A percentile compares a stretch with the other conserved stretches of the same genome.
phyloP scores from a whole-genome alignment of 371 early-diverging fungal species.

The Haplosporangium sp. region DNA sequence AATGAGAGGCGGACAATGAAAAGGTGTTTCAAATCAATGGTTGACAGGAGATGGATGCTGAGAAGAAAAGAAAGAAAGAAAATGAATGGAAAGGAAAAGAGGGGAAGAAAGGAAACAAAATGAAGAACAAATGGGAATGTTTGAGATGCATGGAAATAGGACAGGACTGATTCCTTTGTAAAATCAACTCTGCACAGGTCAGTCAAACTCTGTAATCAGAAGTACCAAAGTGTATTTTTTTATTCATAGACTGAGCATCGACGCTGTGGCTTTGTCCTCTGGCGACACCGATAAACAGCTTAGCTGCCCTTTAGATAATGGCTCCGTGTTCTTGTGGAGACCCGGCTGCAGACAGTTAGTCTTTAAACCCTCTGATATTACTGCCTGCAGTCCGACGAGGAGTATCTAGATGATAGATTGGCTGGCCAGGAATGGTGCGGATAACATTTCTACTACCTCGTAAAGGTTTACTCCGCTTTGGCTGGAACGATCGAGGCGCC shows the following conservation, averaged over 20 bases:
- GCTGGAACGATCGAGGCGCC: too few species aligned
- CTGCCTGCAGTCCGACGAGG: not conserved
- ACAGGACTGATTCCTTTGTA: not conserved
- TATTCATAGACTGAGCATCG: constrained; percentile 17
- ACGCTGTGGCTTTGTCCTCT: not conserved
- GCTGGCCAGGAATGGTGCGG: constrained; percentile 13
- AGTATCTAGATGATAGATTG: constrained; percentile 8
- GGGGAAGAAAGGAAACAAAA: constrained; percentile 4
- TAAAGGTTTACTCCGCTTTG: not conserved
- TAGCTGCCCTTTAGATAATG: not conserved
- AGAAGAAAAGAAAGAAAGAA: not conserved
- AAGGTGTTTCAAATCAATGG: too few species aligned
- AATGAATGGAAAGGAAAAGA: not conserved
- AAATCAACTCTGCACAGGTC: not conserved
- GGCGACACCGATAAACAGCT: not conserved
- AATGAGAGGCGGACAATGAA: not conserved
- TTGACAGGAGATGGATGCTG: not conserved
- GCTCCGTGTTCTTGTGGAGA: too few species aligned
- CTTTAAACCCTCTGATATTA: not conserved
- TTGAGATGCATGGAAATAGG: not conserved
- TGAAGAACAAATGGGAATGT: not conserved
- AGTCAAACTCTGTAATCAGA: not conserved
- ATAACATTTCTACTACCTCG: not conserved
- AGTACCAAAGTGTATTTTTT: not conserved
- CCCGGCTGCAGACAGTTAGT: not conserved